Evolutionary conservation across 164 flowering plant species (phyloP), one percentile per base, ranked within the genome.

Genomic region (Sextonia rubra): DNA sequence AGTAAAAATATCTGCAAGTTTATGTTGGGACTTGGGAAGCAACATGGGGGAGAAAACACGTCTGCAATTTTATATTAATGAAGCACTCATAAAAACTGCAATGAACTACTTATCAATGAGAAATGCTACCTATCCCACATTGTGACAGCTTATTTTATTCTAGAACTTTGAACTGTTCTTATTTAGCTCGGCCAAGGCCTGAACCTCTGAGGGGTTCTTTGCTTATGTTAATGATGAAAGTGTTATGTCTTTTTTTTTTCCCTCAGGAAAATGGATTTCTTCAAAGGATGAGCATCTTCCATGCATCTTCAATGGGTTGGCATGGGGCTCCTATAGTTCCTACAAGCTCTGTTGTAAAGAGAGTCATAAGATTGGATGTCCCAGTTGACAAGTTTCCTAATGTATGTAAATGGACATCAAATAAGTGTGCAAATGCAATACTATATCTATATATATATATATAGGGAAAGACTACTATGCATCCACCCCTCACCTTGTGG

Each of bases 331-430:
- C 87, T 37, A 91, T 88, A 72, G 69, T 87, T 67, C 83, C 89
- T 5, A 80, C 83, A 32, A 80, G 82, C 30, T 85, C 91, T 65
- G 56, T 85, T 70, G 83, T 88, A 44, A 90, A 88, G 83, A 88
- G 83, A 86, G 88, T 92, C 65, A 49, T 92, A 69, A 83, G 96
- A 79, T 86, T 92, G 74, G 96, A 92, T 77, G 89, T 92, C 67
- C 97, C 96, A 2, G 89, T 86, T 44, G 97, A 92, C 65, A 90
- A 90, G 71, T 88, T 79, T 76, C 96, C 97, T 8, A 89, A 71
- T 83, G 97, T 92, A 78, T 77, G 90, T 73, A 37, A 32, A 61
- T 15, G 26, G 23, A 0, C 44, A 14, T 71, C 44, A 20, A 24
- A 1, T 74, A 24, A 72, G 65, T 62, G n/a, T 56, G 22, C 60